Evolutionary conservation across 257 asterid genomes (phyloP), one percentile per base, ranked within the genome.

Genomic region (Galeopsis tetrahit): DNA sequence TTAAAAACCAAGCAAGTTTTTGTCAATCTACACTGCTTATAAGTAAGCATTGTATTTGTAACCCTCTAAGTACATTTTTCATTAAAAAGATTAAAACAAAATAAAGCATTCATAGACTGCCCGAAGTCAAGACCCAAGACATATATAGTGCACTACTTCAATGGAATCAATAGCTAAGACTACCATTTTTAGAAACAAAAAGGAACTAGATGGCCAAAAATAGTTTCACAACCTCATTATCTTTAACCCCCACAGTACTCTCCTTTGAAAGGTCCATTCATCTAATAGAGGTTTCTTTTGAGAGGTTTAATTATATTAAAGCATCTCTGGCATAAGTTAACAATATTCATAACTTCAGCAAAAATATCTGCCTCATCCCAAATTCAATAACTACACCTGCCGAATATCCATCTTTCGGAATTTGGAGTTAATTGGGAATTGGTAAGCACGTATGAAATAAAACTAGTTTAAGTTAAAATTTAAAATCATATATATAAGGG

Each of bases 31-130:
- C 49, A 74, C 64, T n/a, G 48, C 48, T 68, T 39, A 7, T 14
- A 39, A 32, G 62, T 49, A 48, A 68, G 71, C 74, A 40, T 17
- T 31, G n/a, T n/a, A n/a, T n/a, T n/a, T n/a, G 42, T 58, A 66
- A 46, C 55, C 17, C 10, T 17, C 2, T 9, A 49, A 42, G 40
- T 38, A 51, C 77, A 72, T 8, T 72, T 62, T 38, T 17, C 61
- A 38, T 36, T 33, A 5, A 63, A 38, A 60, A 68, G 28, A 17
- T 15, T 10, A 39, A 14, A 56, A 40, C 33, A 35, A 68, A 35
- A 10, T 21, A 63, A 10, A 52, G 71, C 52, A 35, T 72, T 15
- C 21, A 17, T 52, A 53, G 48, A 73, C 46, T 60, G 43, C 6
- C 34, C 17, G 39, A 64, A 40, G 17, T 42, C n/a, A n/a, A 21